Conservation (phyloP, 2,329 filamentous ascomycete species). For the Alternaria atra region DNA sequence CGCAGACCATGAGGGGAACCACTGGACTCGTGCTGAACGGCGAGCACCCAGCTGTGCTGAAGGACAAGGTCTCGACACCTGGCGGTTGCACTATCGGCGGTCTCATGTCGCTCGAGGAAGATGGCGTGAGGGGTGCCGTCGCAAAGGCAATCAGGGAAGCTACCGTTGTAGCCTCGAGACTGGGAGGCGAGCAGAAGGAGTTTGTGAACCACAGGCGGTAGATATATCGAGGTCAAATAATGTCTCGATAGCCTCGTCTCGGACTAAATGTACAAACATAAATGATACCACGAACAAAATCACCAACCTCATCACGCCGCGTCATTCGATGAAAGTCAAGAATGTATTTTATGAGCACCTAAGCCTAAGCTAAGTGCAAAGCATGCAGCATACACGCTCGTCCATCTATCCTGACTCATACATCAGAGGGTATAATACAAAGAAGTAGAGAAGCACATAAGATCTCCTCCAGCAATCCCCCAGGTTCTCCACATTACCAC, state of each 20-base stretch:
- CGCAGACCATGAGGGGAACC: conserved; percentile 79
- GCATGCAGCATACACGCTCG: background rate
- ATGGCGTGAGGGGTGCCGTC: conserved; percentile 71
- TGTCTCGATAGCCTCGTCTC: background rate
- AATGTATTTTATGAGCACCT: conserved; percentile 5
- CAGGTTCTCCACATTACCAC: background rate
- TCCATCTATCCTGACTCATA: background rate
- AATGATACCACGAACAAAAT: conserved; percentile 18
- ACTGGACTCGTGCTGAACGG: conserved; percentile 73
- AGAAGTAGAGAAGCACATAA: conserved; percentile 18
- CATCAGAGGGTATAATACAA: conserved; percentile 27
- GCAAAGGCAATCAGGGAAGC: conserved; percentile 75
- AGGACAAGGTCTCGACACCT: conserved; percentile 80
- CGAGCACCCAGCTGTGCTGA: conserved; percentile 77
- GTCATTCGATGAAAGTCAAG: background rate
- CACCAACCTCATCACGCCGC: background rate
- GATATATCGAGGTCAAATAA: background rate
- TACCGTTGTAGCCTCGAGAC: conserved; percentile 72
- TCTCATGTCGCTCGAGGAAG: conserved; percentile 77
- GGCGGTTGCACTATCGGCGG: conserved; percentile 82
- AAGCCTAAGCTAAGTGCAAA: conserved; percentile 13
- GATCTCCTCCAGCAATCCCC: background rate
- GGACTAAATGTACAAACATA: background rate
- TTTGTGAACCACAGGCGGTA: conserved; percentile 56
- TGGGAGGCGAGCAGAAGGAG: conserved; percentile 63